Evolutionary conservation across 768 basidiomycete species (phyloP).

Genomic region (Amanita pseudoporphyria): DNA sequence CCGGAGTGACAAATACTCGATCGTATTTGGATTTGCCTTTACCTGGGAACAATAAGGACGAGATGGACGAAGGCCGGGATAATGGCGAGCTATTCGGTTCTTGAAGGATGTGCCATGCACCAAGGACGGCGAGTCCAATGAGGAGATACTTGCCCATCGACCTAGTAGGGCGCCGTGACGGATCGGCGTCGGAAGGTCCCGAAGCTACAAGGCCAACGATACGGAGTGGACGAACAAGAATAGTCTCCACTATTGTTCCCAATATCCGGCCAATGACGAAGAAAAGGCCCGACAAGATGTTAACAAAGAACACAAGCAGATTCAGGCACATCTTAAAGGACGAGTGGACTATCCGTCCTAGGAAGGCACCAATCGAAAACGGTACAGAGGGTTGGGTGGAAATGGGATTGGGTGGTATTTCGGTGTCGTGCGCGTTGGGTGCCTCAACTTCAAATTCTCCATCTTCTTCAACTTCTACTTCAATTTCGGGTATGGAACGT

Average conservation of each 20-base stretch:
- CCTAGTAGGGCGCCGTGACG: not conserved
- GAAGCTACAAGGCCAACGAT: slow-evolving; percentile 1
- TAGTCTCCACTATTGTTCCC: slow-evolving; percentile 37
- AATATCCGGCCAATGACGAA: slow-evolving; percentile 38
- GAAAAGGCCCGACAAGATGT: slow-evolving; percentile 25
- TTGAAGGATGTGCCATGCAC: slow-evolving; percentile 35
- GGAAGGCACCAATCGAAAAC: slow-evolving; percentile 33
- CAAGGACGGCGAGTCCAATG: slow-evolving; percentile 33
- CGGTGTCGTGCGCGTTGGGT: slow-evolving; percentile 14
- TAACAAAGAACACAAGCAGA: slow-evolving; percentile 18
- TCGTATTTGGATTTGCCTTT: slow-evolving; percentile 10
- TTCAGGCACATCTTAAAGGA: slow-evolving; percentile 15
- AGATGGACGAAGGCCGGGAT: slow-evolving; percentile 19
- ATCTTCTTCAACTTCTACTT: slow-evolving; percentile 60
- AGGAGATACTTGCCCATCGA: slow-evolving; percentile 26
- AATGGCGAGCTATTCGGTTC: slow-evolving; percentile 23
- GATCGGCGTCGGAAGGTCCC: not conserved
- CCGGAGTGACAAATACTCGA: slow-evolving; percentile 41
- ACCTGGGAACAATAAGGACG: slow-evolving; percentile 9
- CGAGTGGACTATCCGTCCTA: slow-evolving; percentile 30
- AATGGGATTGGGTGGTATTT: slow-evolving; percentile 10
- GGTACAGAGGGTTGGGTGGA: slow-evolving; percentile 18
- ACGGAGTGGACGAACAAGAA: slow-evolving; percentile 35
- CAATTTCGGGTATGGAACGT: slow-evolving; percentile 54
- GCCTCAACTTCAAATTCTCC: slow-evolving; percentile 18